phyloP scores from a whole-genome alignment of 192 early-diverging fungal genomes.

The Gryganskiella cystojenkinii region DNA sequence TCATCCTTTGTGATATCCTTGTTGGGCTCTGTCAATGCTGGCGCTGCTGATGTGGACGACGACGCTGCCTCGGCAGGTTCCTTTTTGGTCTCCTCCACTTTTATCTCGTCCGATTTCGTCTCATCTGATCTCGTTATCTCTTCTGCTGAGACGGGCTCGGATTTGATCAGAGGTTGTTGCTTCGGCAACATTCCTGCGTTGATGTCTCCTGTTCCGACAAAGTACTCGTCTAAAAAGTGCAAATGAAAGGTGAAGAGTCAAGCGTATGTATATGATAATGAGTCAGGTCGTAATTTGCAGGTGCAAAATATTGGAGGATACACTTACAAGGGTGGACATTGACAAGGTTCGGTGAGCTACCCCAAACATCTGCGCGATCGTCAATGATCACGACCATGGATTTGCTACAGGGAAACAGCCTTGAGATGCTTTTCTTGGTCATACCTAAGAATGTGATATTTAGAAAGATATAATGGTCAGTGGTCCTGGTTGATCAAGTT shows the following conservation, averaged over 20 bases:
- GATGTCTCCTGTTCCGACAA: conserved; percentile 95
- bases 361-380: conserved; percentile 97
- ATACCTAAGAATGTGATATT: conserved; percentile 62
- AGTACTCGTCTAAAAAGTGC: conserved; percentile 82
- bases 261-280: conserved; percentile 6
- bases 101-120: conserved; percentile 16
- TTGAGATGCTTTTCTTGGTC: conserved; percentile 79
- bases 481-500: conserved; percentile 1
- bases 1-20: too few species aligned
- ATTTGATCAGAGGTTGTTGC: conserved; percentile 13
- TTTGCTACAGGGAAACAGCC: conserved; percentile 94
- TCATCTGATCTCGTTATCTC: background rate
- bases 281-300: too few species aligned
- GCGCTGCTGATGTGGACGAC: conserved; percentile 14
- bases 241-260: background rate
- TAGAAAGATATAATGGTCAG: background rate
- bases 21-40: conserved; percentile 16
- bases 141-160: background rate
- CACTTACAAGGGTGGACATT: conserved; percentile 87
- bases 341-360: conserved; percentile 89
- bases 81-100: too few species aligned
- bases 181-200: conserved; percentile 78
- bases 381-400: conserved; percentile 98
- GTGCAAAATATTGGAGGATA: background rate
- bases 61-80: too few species aligned